These are phyloP conservation scores for Coemansia sp. DNA, from an alignment of 192 early-diverging fungal species.

Conservation along the genomic window DNA sequence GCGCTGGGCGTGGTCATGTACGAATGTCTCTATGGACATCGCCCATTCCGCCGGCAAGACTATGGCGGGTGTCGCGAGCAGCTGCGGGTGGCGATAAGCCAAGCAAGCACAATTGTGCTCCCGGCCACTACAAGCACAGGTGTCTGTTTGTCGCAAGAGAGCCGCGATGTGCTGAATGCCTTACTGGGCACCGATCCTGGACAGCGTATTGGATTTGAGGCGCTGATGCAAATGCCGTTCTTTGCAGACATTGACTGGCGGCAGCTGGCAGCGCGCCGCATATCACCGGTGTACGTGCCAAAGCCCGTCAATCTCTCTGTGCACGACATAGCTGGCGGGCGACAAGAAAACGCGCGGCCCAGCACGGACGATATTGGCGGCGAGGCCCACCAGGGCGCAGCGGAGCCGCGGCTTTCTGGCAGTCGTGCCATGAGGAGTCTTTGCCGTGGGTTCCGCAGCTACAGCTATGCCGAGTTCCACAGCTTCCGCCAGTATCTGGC, in stretches of 20 bases:
- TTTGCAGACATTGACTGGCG: conserved; percentile 76
- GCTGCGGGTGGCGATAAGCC: conserved; percentile 47
- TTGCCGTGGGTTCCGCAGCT: conserved; percentile 67
- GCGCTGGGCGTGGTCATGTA: conserved; percentile 80
- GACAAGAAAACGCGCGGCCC: too few relatives aligned
- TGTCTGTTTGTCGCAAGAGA: conserved; percentile 61
- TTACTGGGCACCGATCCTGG: conserved; percentile 65
- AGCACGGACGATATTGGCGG: too few relatives aligned
- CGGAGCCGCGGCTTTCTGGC: conserved; percentile 50
- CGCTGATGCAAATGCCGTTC: conserved; percentile 72
- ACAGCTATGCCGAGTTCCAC: conserved; percentile 72
- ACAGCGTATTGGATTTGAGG: conserved; percentile 68
- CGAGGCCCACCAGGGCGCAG: too few relatives aligned
- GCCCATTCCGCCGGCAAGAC: conserved; percentile 56
- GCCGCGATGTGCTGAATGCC: conserved; percentile 63
- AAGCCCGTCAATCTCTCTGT: conserved; percentile 69
- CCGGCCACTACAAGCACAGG: conserved; percentile 17
- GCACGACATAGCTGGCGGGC: too few relatives aligned
- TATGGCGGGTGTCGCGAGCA: conserved; percentile 14
- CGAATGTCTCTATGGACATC: conserved; percentile 75
- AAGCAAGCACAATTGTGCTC: background rate
- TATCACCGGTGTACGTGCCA: conserved; percentile 71
- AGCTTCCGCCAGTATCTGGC: conserved; percentile 45
- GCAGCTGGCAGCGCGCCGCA: conserved; percentile 59
- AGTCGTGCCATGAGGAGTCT: too few relatives aligned